These are phyloP conservation scores for Lachancea sp. DNA, from an alignment of 805 yeast species.

Conservation along the genomic window DNA sequence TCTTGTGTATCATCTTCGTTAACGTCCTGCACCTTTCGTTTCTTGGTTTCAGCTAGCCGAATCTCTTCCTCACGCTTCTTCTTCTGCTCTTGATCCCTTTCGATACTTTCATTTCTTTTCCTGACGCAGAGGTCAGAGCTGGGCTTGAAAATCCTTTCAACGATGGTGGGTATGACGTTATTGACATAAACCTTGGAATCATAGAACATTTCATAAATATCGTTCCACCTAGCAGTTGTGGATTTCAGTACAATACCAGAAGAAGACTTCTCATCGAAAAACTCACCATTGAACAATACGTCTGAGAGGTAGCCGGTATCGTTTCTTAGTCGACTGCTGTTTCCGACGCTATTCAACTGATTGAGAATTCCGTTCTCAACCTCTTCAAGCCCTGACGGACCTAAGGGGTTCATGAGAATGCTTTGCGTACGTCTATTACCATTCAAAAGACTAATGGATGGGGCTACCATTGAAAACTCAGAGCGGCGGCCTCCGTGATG, in stretches of 20 bases:
- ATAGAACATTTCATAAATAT: slow-evolving; percentile 46
- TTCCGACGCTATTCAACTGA: slow-evolving; percentile 21
- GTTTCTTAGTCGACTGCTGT: slow-evolving; percentile 22
- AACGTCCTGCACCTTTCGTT: slow-evolving; percentile 9
- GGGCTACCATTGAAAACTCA: slow-evolving; percentile 20
- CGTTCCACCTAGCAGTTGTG: slow-evolving; percentile 65
- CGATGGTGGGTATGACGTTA: slow-evolving; percentile 38
- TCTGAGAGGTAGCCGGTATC: slow-evolving; percentile 27
- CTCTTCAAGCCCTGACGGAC: slow-evolving; percentile 32
- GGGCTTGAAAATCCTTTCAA: slow-evolving; percentile 43
- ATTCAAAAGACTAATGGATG: slow-evolving; percentile 26
- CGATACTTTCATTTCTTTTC: slow-evolving; percentile 18
- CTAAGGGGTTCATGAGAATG: slow-evolving; percentile 28
- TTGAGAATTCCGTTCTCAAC: slow-evolving; percentile 27
- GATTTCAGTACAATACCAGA: slow-evolving; percentile 35
- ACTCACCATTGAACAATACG: slow-evolving; percentile 27
- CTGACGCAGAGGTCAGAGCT: slow-evolving; percentile 38
- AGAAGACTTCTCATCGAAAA: slow-evolving; percentile 27
- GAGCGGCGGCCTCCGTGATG: slow-evolving; percentile 21
- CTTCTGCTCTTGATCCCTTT: slow-evolving; percentile 29
- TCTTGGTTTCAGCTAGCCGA: slow-evolving; percentile 29
- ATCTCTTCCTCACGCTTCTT: slow-evolving; percentile 28
- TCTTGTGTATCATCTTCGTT: slow-evolving; percentile 28
- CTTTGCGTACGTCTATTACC: slow-evolving; percentile 27
- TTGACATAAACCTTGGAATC: slow-evolving; percentile 35